A percentile compares a stretch with the other conserved stretches of the same genome.
phyloP scores from a whole-genome alignment of 2,329 filamentous ascomycete genomes.

The Fusarium sp. region DNA sequence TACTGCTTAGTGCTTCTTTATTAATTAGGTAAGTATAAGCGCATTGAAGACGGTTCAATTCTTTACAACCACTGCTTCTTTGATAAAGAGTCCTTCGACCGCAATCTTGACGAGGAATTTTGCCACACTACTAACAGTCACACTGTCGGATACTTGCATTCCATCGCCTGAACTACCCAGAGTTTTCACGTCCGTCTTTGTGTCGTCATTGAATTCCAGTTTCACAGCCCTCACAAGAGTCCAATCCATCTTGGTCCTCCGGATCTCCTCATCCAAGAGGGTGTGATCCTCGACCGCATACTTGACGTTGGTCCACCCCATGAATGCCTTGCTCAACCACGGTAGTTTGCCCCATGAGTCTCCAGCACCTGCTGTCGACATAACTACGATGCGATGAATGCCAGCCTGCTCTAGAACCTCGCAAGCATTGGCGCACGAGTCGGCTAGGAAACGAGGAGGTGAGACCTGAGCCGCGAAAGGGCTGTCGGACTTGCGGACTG shows the following conservation, averaged over 20 bases:
- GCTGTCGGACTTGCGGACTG: constrained; percentile 57
- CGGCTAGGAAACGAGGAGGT: constrained; percentile 57
- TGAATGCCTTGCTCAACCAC: constrained; percentile 54
- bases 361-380: constrained; percentile 59
- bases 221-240: constrained; percentile 55
- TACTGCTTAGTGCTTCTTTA: too few species aligned
- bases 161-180: constrained; percentile 52
- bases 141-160: constrained; percentile 51
- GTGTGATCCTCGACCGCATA: constrained; percentile 57
- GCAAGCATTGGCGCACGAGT: constrained; percentile 55
- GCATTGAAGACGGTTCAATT: constrained; percentile 2
- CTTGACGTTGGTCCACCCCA: constrained; percentile 59
- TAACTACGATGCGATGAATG: constrained; percentile 54
- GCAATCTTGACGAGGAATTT: constrained; percentile 55
- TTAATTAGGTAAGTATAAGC: too few species aligned
- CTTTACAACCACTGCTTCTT: constrained; percentile 38
- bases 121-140: constrained; percentile 49
- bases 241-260: constrained; percentile 54
- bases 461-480: constrained; percentile 58
- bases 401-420: constrained; percentile 52
- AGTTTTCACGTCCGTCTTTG: constrained; percentile 39
- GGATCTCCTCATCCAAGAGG: constrained; percentile 56
- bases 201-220: constrained; percentile 49
- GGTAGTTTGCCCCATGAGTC: constrained; percentile 56
- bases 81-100: constrained; percentile 43